These are phyloP conservation scores for Hura crepitans DNA, from an alignment of 441 rosid species.

Conservation along the genomic window DNA sequence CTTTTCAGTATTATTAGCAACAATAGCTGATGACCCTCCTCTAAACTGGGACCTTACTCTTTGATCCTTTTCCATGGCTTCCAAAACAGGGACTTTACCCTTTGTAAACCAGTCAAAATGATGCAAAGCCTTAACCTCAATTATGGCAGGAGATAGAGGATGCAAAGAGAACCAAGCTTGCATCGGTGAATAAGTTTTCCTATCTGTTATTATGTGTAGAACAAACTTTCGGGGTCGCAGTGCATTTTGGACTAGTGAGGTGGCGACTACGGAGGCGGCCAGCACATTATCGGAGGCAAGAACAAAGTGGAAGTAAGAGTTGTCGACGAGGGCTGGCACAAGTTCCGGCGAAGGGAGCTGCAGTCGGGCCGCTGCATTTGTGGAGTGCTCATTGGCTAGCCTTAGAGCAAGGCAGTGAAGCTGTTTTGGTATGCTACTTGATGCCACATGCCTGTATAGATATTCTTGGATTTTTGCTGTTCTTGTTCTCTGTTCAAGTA, in stretches of 20 bases:
- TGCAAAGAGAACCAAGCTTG: conserved; percentile 98
- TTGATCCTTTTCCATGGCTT: conserved; percentile 96
- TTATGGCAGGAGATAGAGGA: conserved; percentile 64
- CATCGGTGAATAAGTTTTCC: conserved; percentile 91
- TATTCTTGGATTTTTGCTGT: conserved; percentile 92
- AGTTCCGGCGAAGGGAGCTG: conserved; percentile 85
- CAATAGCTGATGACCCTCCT: conserved; percentile 89
- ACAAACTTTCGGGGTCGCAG: conserved; percentile 59
- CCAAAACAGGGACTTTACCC: conserved; percentile 87
- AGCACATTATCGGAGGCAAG: conserved; percentile 88
- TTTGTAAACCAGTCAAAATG: conserved; percentile 94
- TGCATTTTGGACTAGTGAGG: conserved; percentile 65
- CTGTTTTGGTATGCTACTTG: conserved; percentile 95
- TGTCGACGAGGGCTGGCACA: conserved; percentile 80
- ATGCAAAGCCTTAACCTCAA: conserved; percentile 95
- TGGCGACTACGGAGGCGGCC: conserved; percentile 85
- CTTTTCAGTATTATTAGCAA: conserved; percentile 59
- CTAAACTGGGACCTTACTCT: conserved; percentile 74
- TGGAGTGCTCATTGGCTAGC: conserved; percentile 84
- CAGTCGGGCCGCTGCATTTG: conserved; percentile 87
- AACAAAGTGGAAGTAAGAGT: conserved; percentile 75
- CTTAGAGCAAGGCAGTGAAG: conserved; percentile 79
- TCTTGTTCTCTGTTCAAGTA: conserved; percentile 89
- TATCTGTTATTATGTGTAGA: conserved; percentile 84
- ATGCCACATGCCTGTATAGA: conserved; percentile 87